Evolutionary conservation across 2,329 filamentous ascomycete species (phyloP).

Genomic region (Pseudogymnoascus verrucosus): DNA sequence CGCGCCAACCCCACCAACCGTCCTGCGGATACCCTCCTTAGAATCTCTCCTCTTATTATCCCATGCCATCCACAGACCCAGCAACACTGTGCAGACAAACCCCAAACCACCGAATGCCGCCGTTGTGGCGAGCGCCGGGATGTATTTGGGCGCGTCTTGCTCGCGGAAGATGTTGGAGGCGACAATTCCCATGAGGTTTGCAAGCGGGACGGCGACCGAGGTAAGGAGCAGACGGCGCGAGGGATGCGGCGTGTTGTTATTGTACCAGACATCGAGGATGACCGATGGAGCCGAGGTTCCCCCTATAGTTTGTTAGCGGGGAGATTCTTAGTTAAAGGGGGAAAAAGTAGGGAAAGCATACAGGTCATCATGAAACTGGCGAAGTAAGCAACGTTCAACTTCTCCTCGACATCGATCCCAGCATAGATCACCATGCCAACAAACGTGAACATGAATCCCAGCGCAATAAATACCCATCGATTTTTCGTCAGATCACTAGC

Average conservation of each 20-base stretch:
- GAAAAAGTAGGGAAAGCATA: neutral
- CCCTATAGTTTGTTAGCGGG: slow-evolving; percentile 11
- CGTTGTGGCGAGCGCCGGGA: slow-evolving; percentile 56
- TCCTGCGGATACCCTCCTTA: slow-evolving; percentile 13
- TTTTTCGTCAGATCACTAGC: slow-evolving; percentile 47
- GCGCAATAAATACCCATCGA: slow-evolving; percentile 58
- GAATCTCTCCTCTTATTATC: slow-evolving; percentile 33
- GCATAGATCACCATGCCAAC: slow-evolving; percentile 73
- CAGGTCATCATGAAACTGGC: slow-evolving; percentile 62
- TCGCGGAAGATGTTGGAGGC: slow-evolving; percentile 60
- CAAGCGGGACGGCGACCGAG: slow-evolving; percentile 51
- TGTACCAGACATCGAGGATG: slow-evolving; percentile 36
- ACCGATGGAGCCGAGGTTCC: slow-evolving; percentile 25
- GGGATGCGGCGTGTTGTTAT: slow-evolving; percentile 60
- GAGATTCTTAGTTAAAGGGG: neutral
- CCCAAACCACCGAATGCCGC: slow-evolving; percentile 57
- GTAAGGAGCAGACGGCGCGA: slow-evolving; percentile 53
- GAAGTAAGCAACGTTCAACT: slow-evolving; percentile 52
- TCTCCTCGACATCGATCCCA: slow-evolving; percentile 47
- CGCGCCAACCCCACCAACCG: slow-evolving; percentile 32
- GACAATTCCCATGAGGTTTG: slow-evolving; percentile 63
- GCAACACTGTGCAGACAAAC: slow-evolving; percentile 41
- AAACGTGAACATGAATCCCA: slow-evolving; percentile 68
- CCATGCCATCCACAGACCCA: slow-evolving; percentile 55
- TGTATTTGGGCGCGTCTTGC: slow-evolving; percentile 58